These are phyloP conservation scores for Gynandropsis gynandra DNA, from an alignment of 345 rosid genomes.

Conservation along the genomic window DNA sequence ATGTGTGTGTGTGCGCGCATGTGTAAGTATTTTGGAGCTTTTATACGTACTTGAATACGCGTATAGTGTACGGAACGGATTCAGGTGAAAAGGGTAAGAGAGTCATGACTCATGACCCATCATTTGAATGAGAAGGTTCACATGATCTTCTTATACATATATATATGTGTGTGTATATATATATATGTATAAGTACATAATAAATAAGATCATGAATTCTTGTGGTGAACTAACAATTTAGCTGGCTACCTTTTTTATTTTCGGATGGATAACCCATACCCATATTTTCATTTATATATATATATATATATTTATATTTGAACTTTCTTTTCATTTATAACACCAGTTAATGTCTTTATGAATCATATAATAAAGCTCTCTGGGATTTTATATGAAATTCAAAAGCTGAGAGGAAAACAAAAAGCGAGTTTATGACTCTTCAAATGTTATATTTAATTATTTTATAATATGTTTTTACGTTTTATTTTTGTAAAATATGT, in stretches of 20 bases:
- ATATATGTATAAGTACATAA: background rate
- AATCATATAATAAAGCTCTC: too few relatives aligned
- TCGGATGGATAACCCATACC: conserved; percentile 15
- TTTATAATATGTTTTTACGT: too few relatives aligned
- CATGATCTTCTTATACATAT: conserved; percentile 14
- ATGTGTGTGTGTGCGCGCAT: too few relatives aligned
- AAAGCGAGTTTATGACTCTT: too few relatives aligned
- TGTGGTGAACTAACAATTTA: conserved; percentile 23
- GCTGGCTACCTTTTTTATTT: conserved; percentile 20
- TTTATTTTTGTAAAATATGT: too few relatives aligned
- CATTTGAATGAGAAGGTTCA: conserved; percentile 15
- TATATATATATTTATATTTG: background rate
- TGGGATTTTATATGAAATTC: too few relatives aligned
- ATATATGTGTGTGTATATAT: background rate
- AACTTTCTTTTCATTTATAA: too few relatives aligned
- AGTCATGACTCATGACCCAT: conserved; percentile 22
- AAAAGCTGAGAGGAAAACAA: too few relatives aligned
- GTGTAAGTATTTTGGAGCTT: background rate
- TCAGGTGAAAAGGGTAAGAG: conserved; percentile 22
- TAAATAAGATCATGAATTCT: conserved; percentile 11
- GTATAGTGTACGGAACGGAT: conserved; percentile 20
- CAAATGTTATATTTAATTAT: too few relatives aligned
- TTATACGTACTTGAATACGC: conserved; percentile 22
- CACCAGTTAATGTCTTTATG: too few relatives aligned
- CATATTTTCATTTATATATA: background rate